Percentiles rank a stretch among this genome's conserved stretches.
Evolutionary conservation across 192 early-diverging fungal species (phyloP).

Genomic region (Umbelopsis sp.): DNA sequence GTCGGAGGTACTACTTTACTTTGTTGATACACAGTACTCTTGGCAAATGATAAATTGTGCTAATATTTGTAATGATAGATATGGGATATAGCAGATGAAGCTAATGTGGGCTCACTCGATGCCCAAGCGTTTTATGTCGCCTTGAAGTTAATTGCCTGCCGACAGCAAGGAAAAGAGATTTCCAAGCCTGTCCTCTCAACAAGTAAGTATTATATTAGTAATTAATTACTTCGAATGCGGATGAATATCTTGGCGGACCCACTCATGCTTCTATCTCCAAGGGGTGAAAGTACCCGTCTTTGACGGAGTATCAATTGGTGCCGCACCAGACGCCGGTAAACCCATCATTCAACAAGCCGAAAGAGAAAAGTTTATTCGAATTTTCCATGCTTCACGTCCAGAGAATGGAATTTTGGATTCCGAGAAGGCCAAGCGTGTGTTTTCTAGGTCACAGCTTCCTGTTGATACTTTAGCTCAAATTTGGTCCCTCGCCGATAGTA

Average conservation of each 20-base stretch:
- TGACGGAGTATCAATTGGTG: slow-evolving; percentile 4
- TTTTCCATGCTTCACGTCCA: slow-evolving; percentile 30
- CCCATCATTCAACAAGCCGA: slow-evolving; percentile 18
- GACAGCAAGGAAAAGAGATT: slow-evolving; percentile 69
- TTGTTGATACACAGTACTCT: neutral
- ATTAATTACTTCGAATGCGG: neutral
- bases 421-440: slow-evolving; percentile 71
- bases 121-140: slow-evolving; percentile 75
- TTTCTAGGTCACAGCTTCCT: slow-evolving; percentile 81
- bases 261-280: neutral
- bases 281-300: neutral
- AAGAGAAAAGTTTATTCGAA: slow-evolving; percentile 28
- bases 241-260: neutral
- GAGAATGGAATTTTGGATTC: slow-evolving; percentile 20
- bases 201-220: neutral
- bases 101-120: slow-evolving; percentile 76
- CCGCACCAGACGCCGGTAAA: neutral
- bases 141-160: slow-evolving; percentile 87
- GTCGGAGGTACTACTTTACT: slow-evolving; percentile 45
- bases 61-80: slow-evolving; percentile 48
- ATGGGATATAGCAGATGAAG: slow-evolving; percentile 84
- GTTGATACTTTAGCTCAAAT: slow-evolving; percentile 76
- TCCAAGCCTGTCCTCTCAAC: slow-evolving; percentile 38
- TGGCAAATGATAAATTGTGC: neutral
- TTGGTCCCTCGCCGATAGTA: slow-evolving; percentile 86